Evolutionary conservation across 2,329 filamentous ascomycete genomes (phyloP), one percentile per base, ranked within the genome.

Genomic region (Fusarium verrucosum): DNA sequence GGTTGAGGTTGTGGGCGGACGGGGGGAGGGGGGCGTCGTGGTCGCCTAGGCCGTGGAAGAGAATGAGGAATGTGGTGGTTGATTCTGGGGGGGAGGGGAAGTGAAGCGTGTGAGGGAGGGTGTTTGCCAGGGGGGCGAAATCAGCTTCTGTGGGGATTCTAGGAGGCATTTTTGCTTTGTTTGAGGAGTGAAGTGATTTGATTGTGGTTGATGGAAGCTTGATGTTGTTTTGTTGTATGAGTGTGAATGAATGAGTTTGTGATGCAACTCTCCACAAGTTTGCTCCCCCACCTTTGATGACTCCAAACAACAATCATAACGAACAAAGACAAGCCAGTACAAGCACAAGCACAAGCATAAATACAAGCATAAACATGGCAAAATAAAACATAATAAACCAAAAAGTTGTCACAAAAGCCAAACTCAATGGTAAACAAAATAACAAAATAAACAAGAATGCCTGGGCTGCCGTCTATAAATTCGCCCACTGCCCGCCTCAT

Each of bases 11-110:
- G 54, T 82, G 81, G 19, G 88, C 91, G 61, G 96, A 90, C 40
- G 79, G 78, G 58, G 86, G 83, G 75, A 95, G 96, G 32, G 90
- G 82, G 4, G 75, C 72, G 58, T 92, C 85, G 30, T 85, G 87
- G 78, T 96, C 93, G 62, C 93, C 93, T 13, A 96, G 85, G 65
- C 92, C 92, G 76, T 96, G 93, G 56, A 96, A 87, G 47, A 96
- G 85, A 72, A 96, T 79, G 62, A 96, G 86, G 68, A 96, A 83
- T 69, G 94, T 89, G 38, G 88, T 90, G 10, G 89, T 86, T 13
- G 85, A 84, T 60, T 90, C 86, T 33, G 84, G 79, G 20, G 84
- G 82, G 25, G 79, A 75, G 37, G 83, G 83, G 72, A 80, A 83
- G 67, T 83, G 78, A 41, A 84, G 74, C 46, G 80, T 77, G 57